Percentiles rank a stretch among this genome's conserved stretches.
Conservation (phyloP, 2,329 filamentous ascomycete genomes). For the Aspergillaceae sp. region DNA sequence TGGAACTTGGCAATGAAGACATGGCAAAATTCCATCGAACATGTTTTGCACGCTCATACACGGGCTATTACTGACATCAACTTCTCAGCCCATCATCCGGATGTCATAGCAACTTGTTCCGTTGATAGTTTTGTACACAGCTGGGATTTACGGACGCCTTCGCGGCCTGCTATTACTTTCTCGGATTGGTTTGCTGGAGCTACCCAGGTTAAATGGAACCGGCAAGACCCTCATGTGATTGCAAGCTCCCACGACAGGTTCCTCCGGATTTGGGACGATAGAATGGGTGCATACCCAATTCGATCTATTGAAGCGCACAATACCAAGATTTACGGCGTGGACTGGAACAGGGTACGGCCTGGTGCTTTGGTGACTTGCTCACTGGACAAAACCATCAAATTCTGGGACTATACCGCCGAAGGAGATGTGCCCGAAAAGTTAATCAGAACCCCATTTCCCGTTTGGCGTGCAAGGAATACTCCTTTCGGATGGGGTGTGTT, state of each 20-base stretch:
- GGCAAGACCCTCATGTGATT: constrained; percentile 75
- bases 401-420: constrained; percentile 71
- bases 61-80: constrained; percentile 94
- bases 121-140: constrained; percentile 89
- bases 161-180: constrained; percentile 67
- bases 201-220: constrained; percentile 91
- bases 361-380: constrained; percentile 78
- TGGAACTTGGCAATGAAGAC: constrained; percentile 75
- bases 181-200: constrained; percentile 91
- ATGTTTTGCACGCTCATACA: constrained; percentile 75
- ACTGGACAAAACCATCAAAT: constrained; percentile 82
- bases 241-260: constrained; percentile 85
- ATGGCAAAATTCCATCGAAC: constrained; percentile 73
- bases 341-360: constrained; percentile 76
- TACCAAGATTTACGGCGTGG: constrained; percentile 90
- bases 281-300: constrained; percentile 67
- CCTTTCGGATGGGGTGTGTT: constrained; percentile 80
- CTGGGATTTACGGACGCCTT: constrained; percentile 75
- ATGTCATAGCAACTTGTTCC: constrained; percentile 79
- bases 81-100: constrained; percentile 86
- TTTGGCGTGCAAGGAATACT: constrained; percentile 85
- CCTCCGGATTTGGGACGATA: constrained; percentile 82
- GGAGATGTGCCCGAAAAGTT: constrained; percentile 62
- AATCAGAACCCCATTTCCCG: constrained; percentile 73
- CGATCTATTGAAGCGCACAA: constrained; percentile 78